Evolutionary conservation across 805 yeast genomes (phyloP), one percentile per base, ranked within the genome.

Genomic region (Lipomyces starkeyi): DNA sequence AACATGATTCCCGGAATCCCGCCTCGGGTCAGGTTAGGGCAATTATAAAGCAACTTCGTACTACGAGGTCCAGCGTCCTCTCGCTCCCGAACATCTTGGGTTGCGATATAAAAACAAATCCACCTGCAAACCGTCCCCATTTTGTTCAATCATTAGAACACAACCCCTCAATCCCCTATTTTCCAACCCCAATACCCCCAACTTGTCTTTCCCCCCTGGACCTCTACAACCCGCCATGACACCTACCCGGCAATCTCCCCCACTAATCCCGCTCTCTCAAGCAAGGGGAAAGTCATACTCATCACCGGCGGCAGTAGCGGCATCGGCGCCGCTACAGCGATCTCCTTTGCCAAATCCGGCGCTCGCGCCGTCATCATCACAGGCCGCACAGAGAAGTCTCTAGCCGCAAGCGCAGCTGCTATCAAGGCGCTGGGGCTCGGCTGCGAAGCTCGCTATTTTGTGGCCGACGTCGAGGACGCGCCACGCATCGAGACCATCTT

Each of bases 281-380:
- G 25, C 32, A 14, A 14, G n/a, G 58, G 58, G 25, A 55, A 55
- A 22, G 29, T 22, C n/a, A 32, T 55, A 14, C 35, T 55, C 35
- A 55, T 55, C 58, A 55, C 58, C 35, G 58, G 58, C 32, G 58
- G 58, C 58, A 27, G 58, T 14, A 25, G 27, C n/a, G 58, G 58
- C 32, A 55, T 55, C 58, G 58, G 58, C 11, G 35, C 32, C 32
- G 35, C 35, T 22, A 55, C 35, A 14, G 32, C 58, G 27, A 17
- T 25, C 35, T 17, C 58, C 35, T 55, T 55, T 22, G 58, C 58
- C 32, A n/a, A 17, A 17, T 25, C 58, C 35, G 58, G 58, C 32
- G 58, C 58, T 13, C 35, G 35, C 35, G 58, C 58, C 35, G 25
- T 55, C 58, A 27, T 55, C 58, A 17, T 55, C 35, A 55, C 58